Base-by-base conservation (phyloP, 305 asterid species). In the Lippia alba region DNA sequence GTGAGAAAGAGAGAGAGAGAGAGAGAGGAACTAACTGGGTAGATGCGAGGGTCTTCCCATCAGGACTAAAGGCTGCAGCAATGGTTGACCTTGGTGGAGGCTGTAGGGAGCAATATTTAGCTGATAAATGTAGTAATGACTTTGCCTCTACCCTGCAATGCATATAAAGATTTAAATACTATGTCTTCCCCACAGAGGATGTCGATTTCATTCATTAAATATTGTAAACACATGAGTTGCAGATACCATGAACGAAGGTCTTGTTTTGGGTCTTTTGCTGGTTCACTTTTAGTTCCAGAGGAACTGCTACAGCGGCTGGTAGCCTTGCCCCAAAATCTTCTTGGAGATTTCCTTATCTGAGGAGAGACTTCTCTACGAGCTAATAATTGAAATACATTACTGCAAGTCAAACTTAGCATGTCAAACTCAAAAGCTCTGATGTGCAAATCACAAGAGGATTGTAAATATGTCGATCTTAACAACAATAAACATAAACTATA, bases 81-180 rank as follows among this genome's bases (percentile, higher is more conserved):
- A 94, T 91, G 61, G 97, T 94, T 39, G 99, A 91, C 84, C 97
- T 88, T 9, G 99, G 99, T 57, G 97, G 96, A 78, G 97, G 99
- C 51, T 76, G 60, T 20, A 94, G 78, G 58, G 96, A 92, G 71
- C 99, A 91, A 75, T 94, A 94, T 64, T 85, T 86, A 60, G 97
- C 96, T 58, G 87, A 78, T 80, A 94, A 79, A 83, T 85, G 89
- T 18, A 82, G 89, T 71, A 94, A 74, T 30, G 99, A 94, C 80
- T 88, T 90, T 17, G 97, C 92, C 85, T 94, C 99, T 55, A 75
- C 97, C 99, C 99, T 94, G 85, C 64, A 74, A 75, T 66, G 55
- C 51, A 64, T 57, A 64, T 58, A 12, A 63, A 34, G 14, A 16
- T 56, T 56, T 24, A 24, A 54, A 44, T 44, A 6, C 48, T 58